phyloP scores from a whole-genome alignment of 306 rosid species.

The Medicago ruthenica region DNA sequence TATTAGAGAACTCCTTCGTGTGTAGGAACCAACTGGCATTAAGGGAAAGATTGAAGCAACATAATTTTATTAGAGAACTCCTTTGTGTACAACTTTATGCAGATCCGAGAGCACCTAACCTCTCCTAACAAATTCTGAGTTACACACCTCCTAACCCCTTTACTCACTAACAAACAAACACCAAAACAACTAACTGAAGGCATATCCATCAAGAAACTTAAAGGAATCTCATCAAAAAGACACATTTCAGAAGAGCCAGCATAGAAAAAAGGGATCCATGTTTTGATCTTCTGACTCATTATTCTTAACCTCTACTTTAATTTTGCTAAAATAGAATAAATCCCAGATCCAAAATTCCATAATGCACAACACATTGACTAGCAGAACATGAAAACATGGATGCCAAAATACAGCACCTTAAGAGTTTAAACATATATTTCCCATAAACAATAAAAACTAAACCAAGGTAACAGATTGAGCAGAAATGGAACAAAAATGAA shows the following conservation, averaged over 20 bases:
- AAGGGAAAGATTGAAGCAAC: background rate
- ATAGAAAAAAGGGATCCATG: background rate
- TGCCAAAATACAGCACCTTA: constrained; percentile 32
- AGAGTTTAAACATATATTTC: constrained; percentile 30
- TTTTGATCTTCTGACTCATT: too few species aligned
- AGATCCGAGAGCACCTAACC: background rate
- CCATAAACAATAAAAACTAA: constrained; percentile 40
- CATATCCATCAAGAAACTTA: background rate
- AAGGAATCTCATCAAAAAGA: constrained; percentile 1
- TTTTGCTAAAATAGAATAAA: constrained; percentile 22
- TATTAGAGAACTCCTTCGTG: background rate
- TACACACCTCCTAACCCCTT: background rate
- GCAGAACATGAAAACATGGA: constrained; percentile 27
- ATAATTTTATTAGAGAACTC: background rate
- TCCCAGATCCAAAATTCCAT: constrained; percentile 29
- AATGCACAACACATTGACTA: constrained; percentile 11
- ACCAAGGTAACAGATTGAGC: constrained; percentile 30
- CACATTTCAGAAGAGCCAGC: constrained; percentile 3
- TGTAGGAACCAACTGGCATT: background rate
- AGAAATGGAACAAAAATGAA: constrained; percentile 17
- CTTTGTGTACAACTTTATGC: background rate
- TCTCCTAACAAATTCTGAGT: background rate
- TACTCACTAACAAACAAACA: background rate
- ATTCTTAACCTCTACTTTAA: too few species aligned
- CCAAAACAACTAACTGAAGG: background rate